Evolutionary conservation across 2,329 filamentous ascomycete genomes (phyloP).

Genomic region (Biscogniauxia marginata): DNA sequence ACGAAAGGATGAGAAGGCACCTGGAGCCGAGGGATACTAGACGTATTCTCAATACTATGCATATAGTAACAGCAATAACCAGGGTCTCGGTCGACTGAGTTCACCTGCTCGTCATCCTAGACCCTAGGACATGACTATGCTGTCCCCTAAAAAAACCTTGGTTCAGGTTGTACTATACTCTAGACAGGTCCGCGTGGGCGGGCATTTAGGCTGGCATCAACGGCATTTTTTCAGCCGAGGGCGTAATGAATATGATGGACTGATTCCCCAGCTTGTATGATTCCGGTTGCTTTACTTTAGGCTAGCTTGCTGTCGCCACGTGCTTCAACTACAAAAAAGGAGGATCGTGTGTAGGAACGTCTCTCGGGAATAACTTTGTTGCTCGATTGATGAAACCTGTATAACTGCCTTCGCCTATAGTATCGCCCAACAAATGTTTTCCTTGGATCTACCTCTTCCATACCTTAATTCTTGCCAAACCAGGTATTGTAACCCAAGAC

Average conservation of each 20-base stretch:
- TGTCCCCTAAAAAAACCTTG: neutral
- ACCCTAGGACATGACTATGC: slow-evolving; percentile 6
- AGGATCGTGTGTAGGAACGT: slow-evolving; percentile 18
- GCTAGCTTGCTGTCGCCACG: neutral
- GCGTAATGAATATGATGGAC: slow-evolving; percentile 26
- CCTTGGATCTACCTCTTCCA: neutral
- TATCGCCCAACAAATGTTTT: slow-evolving; percentile 9
- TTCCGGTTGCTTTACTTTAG: neutral
- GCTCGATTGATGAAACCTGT: slow-evolving; percentile 16
- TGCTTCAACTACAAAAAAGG: neutral
- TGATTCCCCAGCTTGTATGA: slow-evolving; percentile 13
- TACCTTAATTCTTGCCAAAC: slow-evolving; percentile 56
- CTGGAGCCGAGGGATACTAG: slow-evolving; percentile 63
- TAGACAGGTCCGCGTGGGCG: slow-evolving; percentile 21
- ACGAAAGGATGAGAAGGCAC: slow-evolving; percentile 88
- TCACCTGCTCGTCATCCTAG: slow-evolving; percentile 6
- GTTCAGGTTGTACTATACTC: slow-evolving; percentile 27
- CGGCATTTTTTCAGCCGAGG: slow-evolving; percentile 18
- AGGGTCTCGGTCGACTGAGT: slow-evolving; percentile 5
- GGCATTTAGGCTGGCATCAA: slow-evolving; percentile 17
- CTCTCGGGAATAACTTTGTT: slow-evolving; percentile 16
- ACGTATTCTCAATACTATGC: slow-evolving; percentile 12
- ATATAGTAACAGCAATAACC: slow-evolving; percentile 14
- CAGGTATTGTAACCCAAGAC: slow-evolving; percentile 77
- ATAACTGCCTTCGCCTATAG: slow-evolving; percentile 10